phyloP scores from a whole-genome alignment of 352 stramenopile species.

The Phytophthora fragariae region DNA sequence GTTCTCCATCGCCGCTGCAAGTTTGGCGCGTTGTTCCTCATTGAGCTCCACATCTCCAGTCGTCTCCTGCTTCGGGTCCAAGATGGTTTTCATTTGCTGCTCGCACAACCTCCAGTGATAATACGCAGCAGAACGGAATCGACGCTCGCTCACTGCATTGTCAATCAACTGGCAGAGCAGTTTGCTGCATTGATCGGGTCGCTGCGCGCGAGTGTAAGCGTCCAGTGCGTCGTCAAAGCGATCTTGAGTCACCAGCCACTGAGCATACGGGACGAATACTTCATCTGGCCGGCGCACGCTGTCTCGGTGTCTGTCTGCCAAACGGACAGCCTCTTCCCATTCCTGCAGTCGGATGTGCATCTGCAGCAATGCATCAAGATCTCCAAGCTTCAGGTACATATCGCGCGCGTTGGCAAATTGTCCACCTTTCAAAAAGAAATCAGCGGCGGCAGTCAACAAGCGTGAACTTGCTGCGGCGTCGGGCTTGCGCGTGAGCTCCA shows the following conservation, averaged over 20 bases:
- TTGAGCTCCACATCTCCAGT: slow-evolving; percentile 28
- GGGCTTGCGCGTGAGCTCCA: slow-evolving; percentile 74
- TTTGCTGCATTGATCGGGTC: slow-evolving; percentile 83
- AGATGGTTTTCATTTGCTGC: slow-evolving; percentile 69
- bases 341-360: slow-evolving; percentile 92
- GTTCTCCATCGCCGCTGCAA: slow-evolving; percentile 60
- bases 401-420: slow-evolving; percentile 83
- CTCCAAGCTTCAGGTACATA: slow-evolving; percentile 83
- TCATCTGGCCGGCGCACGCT: slow-evolving; percentile 86
- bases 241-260: slow-evolving; percentile 93
- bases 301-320: slow-evolving; percentile 86
- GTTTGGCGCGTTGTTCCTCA: slow-evolving; percentile 38
- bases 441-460: slow-evolving; percentile 65
- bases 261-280: slow-evolving; percentile 93
- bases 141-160: slow-evolving; percentile 87
- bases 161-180: slow-evolving; percentile 91
- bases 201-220: slow-evolving; percentile 85
- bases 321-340: slow-evolving; percentile 93
- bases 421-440: slow-evolving; percentile 75
- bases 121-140: slow-evolving; percentile 93
- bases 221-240: slow-evolving; percentile 94
- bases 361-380: slow-evolving; percentile 87
- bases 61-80: slow-evolving; percentile 13
- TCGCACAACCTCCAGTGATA: slow-evolving; percentile 94
- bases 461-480: slow-evolving; percentile 50